A percentile compares a stretch with the other conserved stretches of the same genome.
phyloP scores from a whole-genome alignment of 2,329 filamentous ascomycete species.

The Scedosporium aurantiacum region DNA sequence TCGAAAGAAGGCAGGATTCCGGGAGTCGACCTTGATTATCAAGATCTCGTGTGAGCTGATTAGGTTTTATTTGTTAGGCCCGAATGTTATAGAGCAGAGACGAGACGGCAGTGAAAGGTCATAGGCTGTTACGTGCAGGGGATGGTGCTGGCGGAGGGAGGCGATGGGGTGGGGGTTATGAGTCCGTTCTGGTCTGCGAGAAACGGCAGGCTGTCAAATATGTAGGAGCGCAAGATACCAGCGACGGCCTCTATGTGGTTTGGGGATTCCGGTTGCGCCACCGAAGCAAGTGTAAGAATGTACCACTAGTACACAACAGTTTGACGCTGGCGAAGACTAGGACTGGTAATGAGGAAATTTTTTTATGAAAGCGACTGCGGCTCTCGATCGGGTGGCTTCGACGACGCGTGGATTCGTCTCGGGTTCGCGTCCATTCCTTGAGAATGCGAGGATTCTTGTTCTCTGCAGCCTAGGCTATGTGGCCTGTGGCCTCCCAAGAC shows the following conservation, averaged over 20 bases:
- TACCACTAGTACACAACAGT: background rate
- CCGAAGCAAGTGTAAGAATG: background rate
- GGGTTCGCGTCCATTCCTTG: background rate
- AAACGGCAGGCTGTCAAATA: background rate
- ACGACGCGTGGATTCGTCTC: background rate
- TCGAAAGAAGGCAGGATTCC: background rate
- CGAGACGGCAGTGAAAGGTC: too few species aligned
- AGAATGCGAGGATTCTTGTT: background rate
- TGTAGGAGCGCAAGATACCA: background rate
- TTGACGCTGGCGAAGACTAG: background rate
- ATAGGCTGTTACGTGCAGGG: too few species aligned
- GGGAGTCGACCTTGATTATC: background rate
- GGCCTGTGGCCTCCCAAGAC: background rate
- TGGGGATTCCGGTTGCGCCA: background rate
- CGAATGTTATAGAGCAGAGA: too few species aligned
- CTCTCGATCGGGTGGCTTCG: background rate
- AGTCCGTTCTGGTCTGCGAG: background rate
- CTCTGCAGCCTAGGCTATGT: background rate
- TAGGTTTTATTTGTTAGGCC: too few species aligned
- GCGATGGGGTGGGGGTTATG: background rate
- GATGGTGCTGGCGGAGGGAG: background rate
- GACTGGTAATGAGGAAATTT: background rate
- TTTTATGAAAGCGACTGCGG: too few species aligned
- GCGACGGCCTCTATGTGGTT: background rate
- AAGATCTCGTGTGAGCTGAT: background rate